Base-by-base conservation (phyloP, 2,329 filamentous ascomycete genomes). In the Leptographium procerum region DNA sequence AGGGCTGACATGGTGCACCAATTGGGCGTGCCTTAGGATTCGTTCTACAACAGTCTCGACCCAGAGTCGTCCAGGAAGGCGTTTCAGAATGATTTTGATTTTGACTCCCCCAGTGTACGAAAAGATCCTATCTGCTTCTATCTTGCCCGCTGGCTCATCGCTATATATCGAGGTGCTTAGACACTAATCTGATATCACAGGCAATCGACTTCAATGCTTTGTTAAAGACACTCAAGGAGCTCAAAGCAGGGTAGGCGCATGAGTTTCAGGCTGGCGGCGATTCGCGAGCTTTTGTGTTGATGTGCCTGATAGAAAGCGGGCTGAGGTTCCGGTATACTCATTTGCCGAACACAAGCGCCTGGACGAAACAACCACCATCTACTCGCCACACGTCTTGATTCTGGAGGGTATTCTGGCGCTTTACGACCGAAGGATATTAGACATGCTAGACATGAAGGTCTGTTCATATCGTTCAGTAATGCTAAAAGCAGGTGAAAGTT, bases 331-430 rank as follows among this genome's bases (percentile, higher is more conserved):
- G 0, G 79, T 95, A 13, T 99, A 99, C 70, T 99, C 94, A 0
- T 99, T 99, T 71, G 83, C 89, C 64, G 88, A 96, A 69, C 94
- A 99, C 72, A 84, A 89, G 62, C 84, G 94, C 53, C 71, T 91
- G 53, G 78, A 86, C 13, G 79, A 88, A 64, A 95, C 91, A 0
- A 95, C 88, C 0, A 86, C 88, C 1, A 89, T 99, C 61, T 99
- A 99, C 70, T 97, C 94, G 5, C 94, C 94, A 1, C 94, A 96
- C 71, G 94, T 99, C 28, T 77, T 99, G 29, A 91, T 99, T 52
- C 75, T 99, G 16, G 94, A 99, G 75, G 94, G 94, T 24, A 99
- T 99, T 33, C 89, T 99, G 72, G 94, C 94, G 9, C 77, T 99
- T 14, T 91, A 96, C 68, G 94, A 99, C 68, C 83, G 82, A 28